Evolutionary conservation across 352 stramenopile genomes (phyloP).

Genomic region (Phytophthora pisi): DNA sequence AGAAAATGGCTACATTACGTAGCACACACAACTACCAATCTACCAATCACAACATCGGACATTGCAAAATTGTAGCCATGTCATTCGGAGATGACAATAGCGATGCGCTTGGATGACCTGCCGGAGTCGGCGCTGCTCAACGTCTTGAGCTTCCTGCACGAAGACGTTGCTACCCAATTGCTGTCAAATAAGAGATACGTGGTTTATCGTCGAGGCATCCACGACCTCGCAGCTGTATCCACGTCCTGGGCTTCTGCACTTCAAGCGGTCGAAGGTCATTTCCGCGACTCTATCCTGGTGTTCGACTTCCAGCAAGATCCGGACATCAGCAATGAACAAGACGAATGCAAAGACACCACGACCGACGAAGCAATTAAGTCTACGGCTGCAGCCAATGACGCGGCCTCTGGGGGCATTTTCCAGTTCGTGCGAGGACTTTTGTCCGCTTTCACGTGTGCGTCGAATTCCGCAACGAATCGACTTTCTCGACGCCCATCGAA

Average conservation of each 20-base stretch:
- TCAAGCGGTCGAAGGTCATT: constrained; percentile 11
- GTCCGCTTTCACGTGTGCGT: constrained; percentile 10
- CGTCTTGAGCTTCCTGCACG: constrained; percentile 21
- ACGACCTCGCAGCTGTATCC: constrained; percentile 11
- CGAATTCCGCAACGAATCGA: background rate
- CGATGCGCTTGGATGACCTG: constrained; percentile 4
- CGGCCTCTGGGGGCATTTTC: constrained; percentile 4
- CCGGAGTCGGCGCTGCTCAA: constrained; percentile 11
- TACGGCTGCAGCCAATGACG: background rate
- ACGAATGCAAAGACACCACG: background rate
- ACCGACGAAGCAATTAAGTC: background rate
- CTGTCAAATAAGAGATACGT: background rate
- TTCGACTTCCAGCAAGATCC: constrained; percentile 21
- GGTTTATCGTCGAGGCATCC: background rate
- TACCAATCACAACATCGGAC: constrained; percentile 3
- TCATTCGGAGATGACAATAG: background rate
- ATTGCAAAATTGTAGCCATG: background rate
- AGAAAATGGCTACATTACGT: constrained; percentile 24
- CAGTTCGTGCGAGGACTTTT: constrained; percentile 3
- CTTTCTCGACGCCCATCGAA: background rate
- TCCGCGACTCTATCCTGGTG: constrained; percentile 12
- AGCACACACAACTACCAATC: background rate
- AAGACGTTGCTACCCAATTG: background rate
- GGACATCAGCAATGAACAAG: background rate
- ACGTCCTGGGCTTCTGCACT: constrained; percentile 14